Evolutionary conservation across 1,284 basidiomycete genomes (phyloP).

Genomic region (Moesziomyces sp.): DNA sequence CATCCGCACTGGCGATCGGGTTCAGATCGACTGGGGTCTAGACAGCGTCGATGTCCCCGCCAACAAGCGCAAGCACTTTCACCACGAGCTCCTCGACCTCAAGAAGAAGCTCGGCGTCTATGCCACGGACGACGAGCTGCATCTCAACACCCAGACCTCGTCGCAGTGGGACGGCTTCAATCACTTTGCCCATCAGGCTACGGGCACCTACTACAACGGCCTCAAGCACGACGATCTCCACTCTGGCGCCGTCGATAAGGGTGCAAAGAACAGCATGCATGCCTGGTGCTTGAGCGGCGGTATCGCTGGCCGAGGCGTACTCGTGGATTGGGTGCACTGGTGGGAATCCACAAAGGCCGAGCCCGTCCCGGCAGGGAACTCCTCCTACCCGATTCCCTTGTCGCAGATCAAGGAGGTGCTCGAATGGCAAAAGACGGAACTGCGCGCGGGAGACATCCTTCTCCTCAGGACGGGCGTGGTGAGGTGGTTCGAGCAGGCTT

Average conservation of each 20-base stretch:
- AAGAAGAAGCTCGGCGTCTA: constrained; percentile 37
- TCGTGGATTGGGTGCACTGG: constrained; percentile 50
- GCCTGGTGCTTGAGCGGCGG: constrained; percentile 36
- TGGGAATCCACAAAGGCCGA: constrained; percentile 38
- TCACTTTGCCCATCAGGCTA: constrained; percentile 38
- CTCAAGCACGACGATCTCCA: constrained; percentile 39
- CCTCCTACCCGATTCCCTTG: constrained; percentile 29
- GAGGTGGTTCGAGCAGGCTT: constrained; percentile 38
- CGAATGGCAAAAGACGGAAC: constrained; percentile 24
- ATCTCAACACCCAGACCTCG: constrained; percentile 47
- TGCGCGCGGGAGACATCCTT: constrained; percentile 30
- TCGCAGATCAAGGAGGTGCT: constrained; percentile 38
- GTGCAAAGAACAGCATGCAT: constrained; percentile 35
- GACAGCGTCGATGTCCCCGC: constrained; percentile 44
- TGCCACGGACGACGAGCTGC: constrained; percentile 44
- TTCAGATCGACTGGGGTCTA: constrained; percentile 46
- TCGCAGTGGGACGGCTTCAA: constrained; percentile 51
- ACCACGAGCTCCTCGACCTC: constrained; percentile 38
- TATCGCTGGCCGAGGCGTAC: constrained; percentile 37
- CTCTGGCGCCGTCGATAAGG: constrained; percentile 23
- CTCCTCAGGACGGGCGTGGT: constrained; percentile 39
- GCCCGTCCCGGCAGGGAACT: constrained; percentile 27
- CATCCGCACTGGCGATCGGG: constrained; percentile 38
- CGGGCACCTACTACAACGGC: constrained; percentile 35
- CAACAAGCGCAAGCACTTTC: constrained; percentile 28